These are phyloP conservation scores for Gloeophyllum trabeum DNA, from an alignment of 768 basidiomycete species.

Conservation along the genomic window DNA sequence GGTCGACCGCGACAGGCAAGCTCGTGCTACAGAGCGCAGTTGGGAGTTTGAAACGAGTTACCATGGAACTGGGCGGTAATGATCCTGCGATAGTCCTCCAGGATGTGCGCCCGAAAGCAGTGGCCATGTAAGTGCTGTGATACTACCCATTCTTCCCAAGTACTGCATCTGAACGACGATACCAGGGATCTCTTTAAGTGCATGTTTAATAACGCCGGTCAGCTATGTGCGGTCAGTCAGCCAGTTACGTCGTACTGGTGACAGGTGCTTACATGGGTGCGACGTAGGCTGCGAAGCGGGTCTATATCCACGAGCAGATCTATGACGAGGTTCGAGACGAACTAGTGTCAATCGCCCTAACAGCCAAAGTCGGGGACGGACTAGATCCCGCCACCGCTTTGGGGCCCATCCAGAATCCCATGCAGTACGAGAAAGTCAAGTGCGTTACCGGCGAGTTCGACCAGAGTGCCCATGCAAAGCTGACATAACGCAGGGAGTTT, in stretches of 20 bases:
- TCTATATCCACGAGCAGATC: constrained; percentile 5
- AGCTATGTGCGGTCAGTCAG: constrained; percentile 5
- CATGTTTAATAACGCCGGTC: constrained; percentile 3
- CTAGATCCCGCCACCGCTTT: not conserved
- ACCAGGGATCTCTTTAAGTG: not conserved
- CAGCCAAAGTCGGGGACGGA: constrained; percentile 1
- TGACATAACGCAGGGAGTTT: constrained; percentile 1
- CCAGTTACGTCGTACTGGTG: too few species aligned
- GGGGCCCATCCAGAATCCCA: constrained; percentile 5
- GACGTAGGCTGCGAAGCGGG: constrained; percentile 3
- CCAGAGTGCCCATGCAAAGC: not conserved
- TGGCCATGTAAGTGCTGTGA: constrained; percentile 3
- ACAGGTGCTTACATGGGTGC: too few species aligned
- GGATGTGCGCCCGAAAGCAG: constrained; percentile 3
- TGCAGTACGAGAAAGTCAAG: constrained; percentile 1
- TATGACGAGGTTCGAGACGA: constrained; percentile 6
- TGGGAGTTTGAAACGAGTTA: constrained; percentile 4
- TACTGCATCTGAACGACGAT: not conserved
- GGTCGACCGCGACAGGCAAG: constrained; percentile 4
- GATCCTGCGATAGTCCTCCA: constrained; percentile 7
- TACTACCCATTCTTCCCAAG: not conserved
- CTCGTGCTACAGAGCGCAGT: constrained; percentile 3
- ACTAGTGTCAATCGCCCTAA: not conserved
- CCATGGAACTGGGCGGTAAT: constrained; percentile 8
- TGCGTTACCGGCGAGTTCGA: not conserved